Conservation (phyloP, 768 basidiomycete species). For the Agaricus subrufescens region DNA sequence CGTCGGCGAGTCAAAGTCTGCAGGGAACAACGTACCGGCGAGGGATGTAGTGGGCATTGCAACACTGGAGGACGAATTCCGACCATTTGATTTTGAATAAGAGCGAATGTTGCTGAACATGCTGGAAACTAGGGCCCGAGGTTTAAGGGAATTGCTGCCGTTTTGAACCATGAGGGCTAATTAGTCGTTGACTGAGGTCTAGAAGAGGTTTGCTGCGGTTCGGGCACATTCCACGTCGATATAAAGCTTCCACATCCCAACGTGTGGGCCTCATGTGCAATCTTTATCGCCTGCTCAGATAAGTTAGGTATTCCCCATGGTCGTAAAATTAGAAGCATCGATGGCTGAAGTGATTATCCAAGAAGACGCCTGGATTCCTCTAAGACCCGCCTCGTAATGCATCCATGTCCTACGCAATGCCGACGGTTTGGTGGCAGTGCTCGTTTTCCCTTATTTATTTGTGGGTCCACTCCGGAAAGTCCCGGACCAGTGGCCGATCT, state of each 20-base stretch:
- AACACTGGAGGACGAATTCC: background rate
- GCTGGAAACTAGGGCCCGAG: conserved; percentile 10
- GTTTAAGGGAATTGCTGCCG: conserved; percentile 9
- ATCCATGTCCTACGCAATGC: too few relatives aligned
- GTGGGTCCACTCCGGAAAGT: too few relatives aligned
- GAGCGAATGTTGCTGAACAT: conserved; percentile 12
- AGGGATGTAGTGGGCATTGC: conserved; percentile 10
- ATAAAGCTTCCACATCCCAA: background rate
- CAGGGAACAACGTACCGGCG: background rate
- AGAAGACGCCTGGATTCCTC: too few relatives aligned
- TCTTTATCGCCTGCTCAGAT: background rate
- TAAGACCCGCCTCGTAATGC: too few relatives aligned
- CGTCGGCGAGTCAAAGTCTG: background rate
- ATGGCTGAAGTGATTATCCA: too few relatives aligned
- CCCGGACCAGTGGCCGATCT: too few relatives aligned
- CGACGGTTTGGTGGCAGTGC: too few relatives aligned
- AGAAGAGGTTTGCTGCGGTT: conserved; percentile 4
- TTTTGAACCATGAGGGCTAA: conserved; percentile 3
- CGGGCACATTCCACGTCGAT: background rate
- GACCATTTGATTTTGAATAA: conserved; percentile 3
- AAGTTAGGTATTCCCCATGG: background rate
- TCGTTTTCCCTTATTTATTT: too few relatives aligned
- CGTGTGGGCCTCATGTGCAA: conserved; percentile 3
- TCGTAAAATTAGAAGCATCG: background rate
- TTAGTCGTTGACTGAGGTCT: conserved; percentile 1